Evolutionary conservation across 1,139 yeast genomes (phyloP), one percentile per base, ranked within the genome.

Genomic region (Saccharomyces pastorianus): DNA sequence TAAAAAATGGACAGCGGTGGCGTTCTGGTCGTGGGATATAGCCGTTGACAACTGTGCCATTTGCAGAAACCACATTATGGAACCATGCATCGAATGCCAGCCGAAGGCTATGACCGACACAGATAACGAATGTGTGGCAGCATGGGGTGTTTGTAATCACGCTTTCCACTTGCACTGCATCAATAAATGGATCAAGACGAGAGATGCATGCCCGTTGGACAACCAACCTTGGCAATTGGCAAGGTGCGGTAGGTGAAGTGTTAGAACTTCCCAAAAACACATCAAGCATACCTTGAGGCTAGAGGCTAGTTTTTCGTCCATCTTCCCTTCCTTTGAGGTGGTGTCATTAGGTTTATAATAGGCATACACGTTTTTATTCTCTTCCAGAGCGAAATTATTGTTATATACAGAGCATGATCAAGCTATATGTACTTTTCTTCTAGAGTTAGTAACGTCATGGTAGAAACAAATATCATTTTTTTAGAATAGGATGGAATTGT

Each of bases 11-110:
- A 90, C 96, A n/a, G 98, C 99, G 0, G 99, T 95, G 53, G 98
- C 99, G 17, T 90, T 93, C 68, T 95, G 99, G 99, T 90, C 97
- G 1, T 95, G 99, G 99, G 98, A 89, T 72, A 88, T 90, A 57
- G 95, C 85, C 51, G 96, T 93, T 56, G 99, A 95, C 63, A 90
- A 89, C 55, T 95, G 99, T 76, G 98, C 99, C 48, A 95, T 95
- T 70, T 95, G 99, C 78, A 82, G 99, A 66, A 95, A 93, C 71
- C 98, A 93, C 72, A 80, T 93, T 63, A 95, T 95, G 99, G 99
- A 95, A 64, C 95, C 95, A 26, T 95, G 99, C 72, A 93, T 95
- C 61, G 99, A 91, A 69, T 95, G 99, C 70, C 96, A 90, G 71
- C 88, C 96, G 14, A 84, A 85, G 65, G 84, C 86, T 46, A 84